Conservation (phyloP, 345 rosid genomes). For the Rhodamnia rubescens region DNA sequence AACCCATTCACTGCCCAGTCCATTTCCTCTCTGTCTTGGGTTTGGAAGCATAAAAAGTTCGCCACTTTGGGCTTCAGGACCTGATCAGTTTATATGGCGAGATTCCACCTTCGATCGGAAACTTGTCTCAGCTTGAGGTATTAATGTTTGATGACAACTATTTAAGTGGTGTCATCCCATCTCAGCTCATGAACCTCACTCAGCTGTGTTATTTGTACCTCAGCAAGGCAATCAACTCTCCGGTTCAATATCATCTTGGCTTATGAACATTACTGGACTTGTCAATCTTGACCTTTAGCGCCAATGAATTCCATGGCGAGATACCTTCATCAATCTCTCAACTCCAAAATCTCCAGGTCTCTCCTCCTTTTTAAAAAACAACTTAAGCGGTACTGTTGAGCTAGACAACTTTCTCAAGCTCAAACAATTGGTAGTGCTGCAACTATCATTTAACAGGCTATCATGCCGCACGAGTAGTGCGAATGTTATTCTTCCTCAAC, state of each 20-base stretch:
- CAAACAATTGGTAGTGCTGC: not conserved
- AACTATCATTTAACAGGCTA: constrained; percentile 1
- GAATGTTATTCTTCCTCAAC: not conserved
- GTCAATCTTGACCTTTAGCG: not conserved
- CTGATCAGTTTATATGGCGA: not conserved
- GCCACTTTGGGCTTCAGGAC: no score
- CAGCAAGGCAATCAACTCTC: not conserved
- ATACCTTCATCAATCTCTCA: constrained; percentile 1
- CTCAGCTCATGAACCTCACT: constrained; percentile 9
- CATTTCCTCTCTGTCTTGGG: not conserved
- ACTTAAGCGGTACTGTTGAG: not conserved
- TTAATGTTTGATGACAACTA: not conserved
- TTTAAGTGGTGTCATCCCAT: constrained; percentile 1
- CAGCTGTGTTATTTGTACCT: not conserved
- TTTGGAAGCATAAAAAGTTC: not conserved
- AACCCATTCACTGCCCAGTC: not conserved
- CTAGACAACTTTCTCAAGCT: not conserved
- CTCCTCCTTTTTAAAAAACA: not conserved
- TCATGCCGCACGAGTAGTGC: not conserved
- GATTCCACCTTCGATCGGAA: not conserved
- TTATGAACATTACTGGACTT: constrained; percentile 5
- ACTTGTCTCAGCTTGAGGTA: not conserved
- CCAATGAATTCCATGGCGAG: not conserved
- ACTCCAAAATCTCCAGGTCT: not conserved
- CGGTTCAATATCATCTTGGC: not conserved